Percentiles rank a stretch among this genome's conserved stretches.
Conservation (phyloP, 495 filamentous ascomycete genomes). For the Opeltia flavorubescens region DNA sequence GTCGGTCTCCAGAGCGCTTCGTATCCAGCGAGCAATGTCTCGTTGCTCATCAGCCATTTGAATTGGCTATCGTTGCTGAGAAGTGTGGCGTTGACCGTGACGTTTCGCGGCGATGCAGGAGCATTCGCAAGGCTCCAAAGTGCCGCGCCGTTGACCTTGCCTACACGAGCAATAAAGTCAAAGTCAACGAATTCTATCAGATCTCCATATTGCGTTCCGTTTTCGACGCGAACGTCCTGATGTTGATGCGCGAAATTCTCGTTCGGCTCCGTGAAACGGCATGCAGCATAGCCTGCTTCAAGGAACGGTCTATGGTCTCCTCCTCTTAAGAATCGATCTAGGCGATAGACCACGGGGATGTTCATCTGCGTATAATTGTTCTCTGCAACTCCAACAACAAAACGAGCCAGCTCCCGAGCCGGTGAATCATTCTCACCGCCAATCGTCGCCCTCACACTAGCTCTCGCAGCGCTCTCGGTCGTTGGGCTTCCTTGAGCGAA, state of each 20-base stretch:
- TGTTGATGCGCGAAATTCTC: conserved; percentile 42
- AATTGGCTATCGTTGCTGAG: conserved; percentile 32
- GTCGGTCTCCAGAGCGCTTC: conserved; percentile 38
- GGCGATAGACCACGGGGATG: conserved; percentile 32
- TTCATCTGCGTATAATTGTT: conserved; percentile 22
- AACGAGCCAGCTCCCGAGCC: conserved; percentile 36
- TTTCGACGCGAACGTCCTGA: conserved; percentile 31
- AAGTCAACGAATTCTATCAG: conserved; percentile 37
- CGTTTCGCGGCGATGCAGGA: conserved; percentile 29
- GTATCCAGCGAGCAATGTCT: conserved; percentile 22
- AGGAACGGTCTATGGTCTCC: conserved; percentile 41
- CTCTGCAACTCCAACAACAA: conserved; percentile 22
- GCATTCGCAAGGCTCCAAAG: conserved; percentile 35
- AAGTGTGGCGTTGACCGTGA: conserved; percentile 27
- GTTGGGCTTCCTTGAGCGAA: conserved; percentile 30
- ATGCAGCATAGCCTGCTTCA: conserved; percentile 30
- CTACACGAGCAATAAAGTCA: conserved; percentile 35
- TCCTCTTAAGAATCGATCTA: conserved; percentile 37
- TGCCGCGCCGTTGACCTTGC: conserved; percentile 32
- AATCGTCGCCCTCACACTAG: conserved; percentile 23
- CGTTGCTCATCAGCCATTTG: conserved; percentile 25
- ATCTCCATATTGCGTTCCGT: conserved; percentile 37
- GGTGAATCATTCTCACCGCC: conserved; percentile 41
- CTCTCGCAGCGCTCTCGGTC: conserved; percentile 21
- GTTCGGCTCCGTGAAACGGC: conserved; percentile 37